Evolutionary conservation across 225 moss, liverwort and hornwort genomes (phyloP).

Genomic region (Polytrichum commune): DNA sequence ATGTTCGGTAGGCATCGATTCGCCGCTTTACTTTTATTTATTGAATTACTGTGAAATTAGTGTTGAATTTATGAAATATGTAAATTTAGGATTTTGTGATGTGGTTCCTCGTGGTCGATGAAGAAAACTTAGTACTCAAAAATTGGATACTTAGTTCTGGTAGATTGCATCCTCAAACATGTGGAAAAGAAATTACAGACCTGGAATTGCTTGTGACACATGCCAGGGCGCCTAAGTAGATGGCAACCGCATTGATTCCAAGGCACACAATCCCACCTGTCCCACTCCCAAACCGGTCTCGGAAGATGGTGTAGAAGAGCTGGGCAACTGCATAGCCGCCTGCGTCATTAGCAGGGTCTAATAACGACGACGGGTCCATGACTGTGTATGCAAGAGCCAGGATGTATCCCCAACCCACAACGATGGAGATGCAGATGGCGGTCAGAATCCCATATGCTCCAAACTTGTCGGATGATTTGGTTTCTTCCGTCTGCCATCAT

Average conservation of each 20-base stretch:
- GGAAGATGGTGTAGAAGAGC: constrained; percentile 52
- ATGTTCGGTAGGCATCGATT: too few species aligned
- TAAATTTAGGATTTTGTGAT: too few species aligned
- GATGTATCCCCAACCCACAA: constrained; percentile 57
- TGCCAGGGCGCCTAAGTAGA: constrained; percentile 45
- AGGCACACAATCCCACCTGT: constrained; percentile 53
- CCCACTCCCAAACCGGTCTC: constrained; percentile 44
- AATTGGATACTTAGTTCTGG: too few species aligned
- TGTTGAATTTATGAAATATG: too few species aligned
- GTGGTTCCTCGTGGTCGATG: too few species aligned
- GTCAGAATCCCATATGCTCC: constrained; percentile 56
- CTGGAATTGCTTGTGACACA: constrained; percentile 65
- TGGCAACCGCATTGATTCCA: constrained; percentile 45
- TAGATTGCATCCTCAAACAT: not conserved
- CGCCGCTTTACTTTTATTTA: too few species aligned
- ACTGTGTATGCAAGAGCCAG: constrained; percentile 56
- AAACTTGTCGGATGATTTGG: constrained; percentile 55
- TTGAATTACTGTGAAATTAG: too few species aligned
- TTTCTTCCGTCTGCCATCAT: constrained; percentile 56
- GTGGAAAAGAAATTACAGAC: constrained; percentile 7
- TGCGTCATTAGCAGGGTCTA: constrained; percentile 48
- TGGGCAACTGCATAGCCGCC: constrained; percentile 67
- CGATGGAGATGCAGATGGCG: constrained; percentile 38
- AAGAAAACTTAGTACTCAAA: too few species aligned
- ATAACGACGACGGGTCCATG: constrained; percentile 38